Evolutionary conservation across 805 yeast genomes (phyloP), one percentile per base, ranked within the genome.

Genomic region (Starmerella powellii): DNA sequence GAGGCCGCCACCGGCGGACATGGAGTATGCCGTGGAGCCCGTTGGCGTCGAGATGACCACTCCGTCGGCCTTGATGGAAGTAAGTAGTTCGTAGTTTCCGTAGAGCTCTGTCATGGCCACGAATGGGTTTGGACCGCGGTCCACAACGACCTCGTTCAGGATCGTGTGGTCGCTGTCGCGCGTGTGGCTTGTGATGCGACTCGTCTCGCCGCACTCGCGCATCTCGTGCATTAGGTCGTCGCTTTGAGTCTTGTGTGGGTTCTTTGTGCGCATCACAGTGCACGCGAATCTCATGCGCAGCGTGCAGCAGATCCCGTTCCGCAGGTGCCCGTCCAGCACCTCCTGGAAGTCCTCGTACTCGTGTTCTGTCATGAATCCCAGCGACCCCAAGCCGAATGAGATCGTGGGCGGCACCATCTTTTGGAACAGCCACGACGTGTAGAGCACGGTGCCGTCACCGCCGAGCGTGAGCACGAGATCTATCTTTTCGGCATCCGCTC

Each of bases 391-490:
- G 0, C 94, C 74, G 60, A 86, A 88, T 16, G 93, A 75, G 50
- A 91, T 68, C 2, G 88, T 83, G 0, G 98, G 98, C 1, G 98
- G 98, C 2, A 87, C 95, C 37, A 73, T 71, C 44, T 72, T 66
- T 62, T 82, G 93, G 61, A 91, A 91, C 31, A 86, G 65, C 43
- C 91, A 79, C 2, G 94, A 85, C 0, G 88, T 88, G 55, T 80
- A 80, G 8, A 88, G 65, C 37, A 88, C 95, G 0, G 98, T 91
- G 8, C 98, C 97, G 57, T 91, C 98, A 15, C 98, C 98, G 19
- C 98, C 98, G 8, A 91, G 66, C 0, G 97, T 84, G 34, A 88
- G 74, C 2, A 85, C 78, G 46, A 87, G 65, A 59, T 88, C 97
- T 49, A 77, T 73, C 35, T 66, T 54, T 28, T 71, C 68, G 2